A percentile compares a stretch with the other conserved stretches of the same genome.
phyloP scores from a whole-genome alignment of 1,284 basidiomycete genomes.

The Agroathelia rolfsii region DNA sequence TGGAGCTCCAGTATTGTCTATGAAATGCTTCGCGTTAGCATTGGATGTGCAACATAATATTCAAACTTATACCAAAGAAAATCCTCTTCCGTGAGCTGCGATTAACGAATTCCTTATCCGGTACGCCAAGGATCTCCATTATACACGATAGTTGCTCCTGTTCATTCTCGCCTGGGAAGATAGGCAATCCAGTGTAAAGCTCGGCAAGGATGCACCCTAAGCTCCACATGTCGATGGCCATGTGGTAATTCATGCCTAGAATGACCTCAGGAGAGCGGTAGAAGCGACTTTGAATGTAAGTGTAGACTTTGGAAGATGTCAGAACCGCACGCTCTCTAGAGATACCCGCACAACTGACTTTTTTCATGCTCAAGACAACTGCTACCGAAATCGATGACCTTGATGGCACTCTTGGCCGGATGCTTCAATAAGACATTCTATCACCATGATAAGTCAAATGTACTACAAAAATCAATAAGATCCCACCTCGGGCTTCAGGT shows the following conservation, averaged over 20 bases:
- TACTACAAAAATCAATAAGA: conserved; percentile 6
- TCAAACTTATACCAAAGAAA: conserved; percentile 79
- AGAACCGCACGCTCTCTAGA: conserved; percentile 8
- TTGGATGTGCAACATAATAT: conserved; percentile 3
- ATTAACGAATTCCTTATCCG: conserved; percentile 92
- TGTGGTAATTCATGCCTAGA: conserved; percentile 88
- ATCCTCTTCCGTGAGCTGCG: conserved; percentile 88
- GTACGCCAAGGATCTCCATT: conserved; percentile 97
- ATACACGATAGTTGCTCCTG: conserved; percentile 98
- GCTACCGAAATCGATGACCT: conserved; percentile 98
- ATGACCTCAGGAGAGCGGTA: conserved; percentile 95
- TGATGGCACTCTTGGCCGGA: conserved; percentile 93
- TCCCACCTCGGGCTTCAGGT: conserved; percentile 90
- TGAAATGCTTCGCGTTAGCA: conserved; percentile 2
- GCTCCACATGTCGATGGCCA: conserved; percentile 96
- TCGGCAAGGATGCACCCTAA: conserved; percentile 97
- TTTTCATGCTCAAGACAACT: conserved; percentile 99
- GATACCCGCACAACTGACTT: conserved; percentile 47
- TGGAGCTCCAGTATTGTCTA: conserved; percentile 88
- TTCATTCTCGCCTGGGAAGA: conserved; percentile 99
- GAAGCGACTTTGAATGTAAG: conserved; percentile 94
- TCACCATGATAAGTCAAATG: conserved; percentile 9
- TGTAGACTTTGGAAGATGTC: conserved; percentile 63
- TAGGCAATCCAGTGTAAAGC: conserved; percentile 96
- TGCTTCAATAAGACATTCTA: conserved; percentile 93